Conservation (phyloP, 208 protist species). For the Leishmania aethiopica region DNA sequence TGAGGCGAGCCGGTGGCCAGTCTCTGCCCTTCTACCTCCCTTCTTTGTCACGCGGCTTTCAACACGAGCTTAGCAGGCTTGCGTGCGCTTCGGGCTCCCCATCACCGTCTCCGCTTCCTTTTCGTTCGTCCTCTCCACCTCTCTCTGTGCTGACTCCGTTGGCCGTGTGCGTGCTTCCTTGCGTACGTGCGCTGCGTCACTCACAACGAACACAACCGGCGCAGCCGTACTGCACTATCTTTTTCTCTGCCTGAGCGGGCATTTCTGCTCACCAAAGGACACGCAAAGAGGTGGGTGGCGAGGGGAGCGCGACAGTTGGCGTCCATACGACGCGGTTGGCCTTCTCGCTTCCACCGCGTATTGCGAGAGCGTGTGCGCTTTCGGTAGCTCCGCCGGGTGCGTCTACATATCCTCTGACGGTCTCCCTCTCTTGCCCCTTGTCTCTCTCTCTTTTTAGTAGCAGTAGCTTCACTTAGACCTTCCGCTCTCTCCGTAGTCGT, state of each 20-base stretch:
- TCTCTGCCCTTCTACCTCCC: not conserved
- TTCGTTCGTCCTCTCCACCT: not conserved
- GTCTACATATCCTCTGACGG: not conserved
- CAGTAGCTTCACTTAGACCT: not conserved
- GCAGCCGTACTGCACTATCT: not conserved
- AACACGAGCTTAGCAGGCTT: not conserved
- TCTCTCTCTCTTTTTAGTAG: not conserved
- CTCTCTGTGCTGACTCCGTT: not conserved
- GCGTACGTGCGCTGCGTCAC: not conserved
- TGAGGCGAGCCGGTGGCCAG: not conserved
- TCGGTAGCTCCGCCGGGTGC: not conserved
- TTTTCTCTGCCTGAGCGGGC: slow-evolving; percentile 11
- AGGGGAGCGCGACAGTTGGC: not conserved
- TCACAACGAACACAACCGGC: not conserved
- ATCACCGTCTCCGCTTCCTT: not conserved
- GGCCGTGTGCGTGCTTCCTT: not conserved
- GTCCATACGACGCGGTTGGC: not conserved
- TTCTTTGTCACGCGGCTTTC: not conserved
- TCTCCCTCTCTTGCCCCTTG: not conserved
- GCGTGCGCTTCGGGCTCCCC: not conserved
- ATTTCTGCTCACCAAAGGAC: not conserved
- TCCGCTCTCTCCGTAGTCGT: not conserved
- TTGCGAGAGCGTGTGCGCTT: not conserved
- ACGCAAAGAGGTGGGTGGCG: not conserved
- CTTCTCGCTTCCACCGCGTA: not conserved